Conservation (phyloP, 305 asterid genomes). For the Solanum aculeatissimum region DNA sequence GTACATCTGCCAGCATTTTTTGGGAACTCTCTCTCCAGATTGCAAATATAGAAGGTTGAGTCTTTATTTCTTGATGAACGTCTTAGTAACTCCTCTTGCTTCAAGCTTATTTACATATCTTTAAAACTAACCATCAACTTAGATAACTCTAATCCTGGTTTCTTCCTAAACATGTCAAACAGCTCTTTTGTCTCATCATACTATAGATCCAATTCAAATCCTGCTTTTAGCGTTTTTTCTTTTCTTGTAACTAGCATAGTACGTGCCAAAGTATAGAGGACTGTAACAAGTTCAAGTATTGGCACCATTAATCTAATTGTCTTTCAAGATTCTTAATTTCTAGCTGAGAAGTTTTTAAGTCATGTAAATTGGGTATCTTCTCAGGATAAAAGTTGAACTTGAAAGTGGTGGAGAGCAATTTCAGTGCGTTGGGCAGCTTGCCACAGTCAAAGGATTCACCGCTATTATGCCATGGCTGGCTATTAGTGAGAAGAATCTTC, state of each 20-base stretch:
- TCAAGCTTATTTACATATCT: background rate
- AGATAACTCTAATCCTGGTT: background rate
- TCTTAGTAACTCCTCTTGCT: background rate
- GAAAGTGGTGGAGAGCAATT: constrained; percentile 67
- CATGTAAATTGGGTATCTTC: background rate
- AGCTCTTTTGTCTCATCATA: background rate
- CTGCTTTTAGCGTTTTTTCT: background rate
- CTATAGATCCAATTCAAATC: background rate
- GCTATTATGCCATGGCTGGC: constrained; percentile 94
- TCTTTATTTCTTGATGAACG: background rate
- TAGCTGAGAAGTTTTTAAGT: background rate
- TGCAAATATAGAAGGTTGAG: constrained; percentile 67
- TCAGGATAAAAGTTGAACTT: constrained; percentile 61
- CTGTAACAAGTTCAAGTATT: background rate
- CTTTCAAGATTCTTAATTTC: background rate
- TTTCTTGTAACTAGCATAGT: background rate
- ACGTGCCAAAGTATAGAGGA: background rate
- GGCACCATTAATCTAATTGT: background rate
- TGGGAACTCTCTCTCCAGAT: constrained; percentile 79
- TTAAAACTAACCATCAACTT: background rate
- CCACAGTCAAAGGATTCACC: constrained; percentile 59
- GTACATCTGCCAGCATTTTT: constrained; percentile 80
- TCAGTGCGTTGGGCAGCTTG: constrained; percentile 63
- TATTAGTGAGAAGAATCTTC: constrained; percentile 56
- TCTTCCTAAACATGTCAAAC: background rate